Conservation (phyloP, 1,284 basidiomycete genomes). For the Apiotrichum veenhuisii region DNA sequence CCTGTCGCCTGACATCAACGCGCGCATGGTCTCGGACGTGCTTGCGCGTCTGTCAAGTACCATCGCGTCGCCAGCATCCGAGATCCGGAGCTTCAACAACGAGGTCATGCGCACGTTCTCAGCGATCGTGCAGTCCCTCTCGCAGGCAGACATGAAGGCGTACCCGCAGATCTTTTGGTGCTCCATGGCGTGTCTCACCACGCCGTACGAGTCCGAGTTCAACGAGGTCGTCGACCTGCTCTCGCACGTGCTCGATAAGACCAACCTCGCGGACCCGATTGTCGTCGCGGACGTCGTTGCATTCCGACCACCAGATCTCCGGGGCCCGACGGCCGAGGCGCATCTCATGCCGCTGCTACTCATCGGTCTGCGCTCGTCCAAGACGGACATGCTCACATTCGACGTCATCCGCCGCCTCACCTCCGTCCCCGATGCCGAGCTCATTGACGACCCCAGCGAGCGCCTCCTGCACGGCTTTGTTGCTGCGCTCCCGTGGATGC, state of each 20-base stretch:
- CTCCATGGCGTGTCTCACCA: conserved; percentile 73
- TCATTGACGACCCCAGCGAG: conserved; percentile 69
- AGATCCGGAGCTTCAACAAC: conserved; percentile 75
- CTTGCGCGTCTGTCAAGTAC: conserved; percentile 81
- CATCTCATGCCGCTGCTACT: conserved; percentile 73
- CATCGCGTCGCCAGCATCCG: conserved; percentile 64
- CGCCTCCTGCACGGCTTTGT: conserved; percentile 81
- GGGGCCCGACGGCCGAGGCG: conserved; percentile 53
- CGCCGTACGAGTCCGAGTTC: conserved; percentile 79
- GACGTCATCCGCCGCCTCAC: conserved; percentile 65
- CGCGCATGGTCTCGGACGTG: conserved; percentile 71
- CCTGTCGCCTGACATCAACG: conserved; percentile 68
- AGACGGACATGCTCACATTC: conserved; percentile 66
- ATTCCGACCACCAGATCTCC: conserved; percentile 71
- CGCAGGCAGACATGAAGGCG: conserved; percentile 58
- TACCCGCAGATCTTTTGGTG: conserved; percentile 88
- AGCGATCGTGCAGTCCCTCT: conserved; percentile 60
- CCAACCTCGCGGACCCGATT: conserved; percentile 67
- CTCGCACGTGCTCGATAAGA: conserved; percentile 63
- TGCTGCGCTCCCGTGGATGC: conserved; percentile 80
- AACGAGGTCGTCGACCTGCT: conserved; percentile 65
- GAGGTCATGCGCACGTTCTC: conserved; percentile 79
- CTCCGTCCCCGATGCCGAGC: conserved; percentile 60
- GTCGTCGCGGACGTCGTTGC: conserved; percentile 63
- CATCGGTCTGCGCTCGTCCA: conserved; percentile 74